phyloP scores from a whole-genome alignment of 169 alveolate genomes.

The Eimeria nieschulzi region DNA sequence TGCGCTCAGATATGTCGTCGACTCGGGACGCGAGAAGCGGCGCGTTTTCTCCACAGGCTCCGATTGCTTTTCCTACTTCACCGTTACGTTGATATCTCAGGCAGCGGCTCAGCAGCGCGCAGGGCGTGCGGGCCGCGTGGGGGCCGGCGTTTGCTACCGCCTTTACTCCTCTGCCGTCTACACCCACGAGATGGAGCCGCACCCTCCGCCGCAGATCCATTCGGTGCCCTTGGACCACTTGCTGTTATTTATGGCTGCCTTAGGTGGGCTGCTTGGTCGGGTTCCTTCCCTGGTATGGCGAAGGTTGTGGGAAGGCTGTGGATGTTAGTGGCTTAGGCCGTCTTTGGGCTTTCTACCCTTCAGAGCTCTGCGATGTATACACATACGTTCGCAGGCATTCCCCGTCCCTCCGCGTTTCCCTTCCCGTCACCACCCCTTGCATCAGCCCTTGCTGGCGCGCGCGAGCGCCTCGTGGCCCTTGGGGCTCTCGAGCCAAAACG shows the following conservation, averaged over 20 bases:
- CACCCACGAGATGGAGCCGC: slow-evolving; percentile 84
- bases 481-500: slow-evolving; percentile 68
- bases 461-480: slow-evolving; percentile 68
- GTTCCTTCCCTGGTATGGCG: neutral
- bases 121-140: slow-evolving; percentile 99
- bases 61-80: slow-evolving; percentile 90
- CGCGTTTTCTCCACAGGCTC: slow-evolving; percentile 84
- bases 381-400: slow-evolving; percentile 60
- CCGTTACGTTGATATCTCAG: slow-evolving; percentile 90
- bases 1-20: slow-evolving; percentile 89
- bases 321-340: neutral
- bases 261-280: slow-evolving; percentile 79
- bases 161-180: slow-evolving; percentile 84
- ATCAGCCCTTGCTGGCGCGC: slow-evolving; percentile 65
- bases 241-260: slow-evolving; percentile 89
- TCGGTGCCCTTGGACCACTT: slow-evolving; percentile 89
- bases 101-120: slow-evolving; percentile 96
- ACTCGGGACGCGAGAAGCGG: slow-evolving; percentile 94
- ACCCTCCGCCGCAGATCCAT: slow-evolving; percentile 89
- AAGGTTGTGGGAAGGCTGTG: neutral
- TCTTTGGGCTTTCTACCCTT: too few species aligned
- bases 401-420: slow-evolving; percentile 74
- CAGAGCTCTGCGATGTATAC: too few species aligned
- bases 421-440: slow-evolving; percentile 76
- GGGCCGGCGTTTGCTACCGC: slow-evolving; percentile 98